Percentiles rank a stretch among this genome's conserved stretches.
phyloP scores from a whole-genome alignment of 2,329 filamentous ascomycete genomes.

The Ceratocystis cubensis region DNA sequence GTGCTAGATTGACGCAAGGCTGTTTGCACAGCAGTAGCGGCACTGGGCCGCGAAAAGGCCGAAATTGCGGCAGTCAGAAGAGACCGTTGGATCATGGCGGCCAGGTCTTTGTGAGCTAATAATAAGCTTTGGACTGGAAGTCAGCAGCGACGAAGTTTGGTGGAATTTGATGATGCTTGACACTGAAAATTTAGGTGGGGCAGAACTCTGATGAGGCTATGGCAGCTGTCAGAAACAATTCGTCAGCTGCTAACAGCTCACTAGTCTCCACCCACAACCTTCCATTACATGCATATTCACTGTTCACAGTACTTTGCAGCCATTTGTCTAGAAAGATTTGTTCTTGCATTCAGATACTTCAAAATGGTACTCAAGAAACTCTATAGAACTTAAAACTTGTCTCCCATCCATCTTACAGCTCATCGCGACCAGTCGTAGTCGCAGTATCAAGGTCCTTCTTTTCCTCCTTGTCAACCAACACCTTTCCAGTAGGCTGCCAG shows the following conservation, averaged over 20 bases:
- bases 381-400: neutral
- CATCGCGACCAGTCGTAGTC: constrained; percentile 63
- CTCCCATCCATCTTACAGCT: constrained; percentile 39
- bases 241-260: neutral
- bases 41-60: constrained; percentile 9
- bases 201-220: neutral
- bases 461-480: constrained; percentile 30
- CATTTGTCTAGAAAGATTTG: neutral
- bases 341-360: neutral
- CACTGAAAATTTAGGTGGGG: constrained; percentile 19
- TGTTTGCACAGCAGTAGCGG: constrained; percentile 5
- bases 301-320: neutral
- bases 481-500: constrained; percentile 56
- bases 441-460: constrained; percentile 33
- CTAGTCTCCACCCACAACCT: neutral
- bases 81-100: constrained; percentile 16
- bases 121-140: neutral
- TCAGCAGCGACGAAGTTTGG: neutral
- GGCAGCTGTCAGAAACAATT: constrained; percentile 9
- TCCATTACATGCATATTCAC: neutral
- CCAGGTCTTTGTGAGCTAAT: neutral
- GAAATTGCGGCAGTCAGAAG: constrained; percentile 12
- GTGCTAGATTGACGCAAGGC: constrained; percentile 15
- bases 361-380: neutral
- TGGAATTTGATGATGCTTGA: neutral